A percentile compares a stretch with the other conserved stretches of the same genome.
phyloP scores from a whole-genome alignment of 2,329 filamentous ascomycete genomes.

The Peltaster fructicola region DNA sequence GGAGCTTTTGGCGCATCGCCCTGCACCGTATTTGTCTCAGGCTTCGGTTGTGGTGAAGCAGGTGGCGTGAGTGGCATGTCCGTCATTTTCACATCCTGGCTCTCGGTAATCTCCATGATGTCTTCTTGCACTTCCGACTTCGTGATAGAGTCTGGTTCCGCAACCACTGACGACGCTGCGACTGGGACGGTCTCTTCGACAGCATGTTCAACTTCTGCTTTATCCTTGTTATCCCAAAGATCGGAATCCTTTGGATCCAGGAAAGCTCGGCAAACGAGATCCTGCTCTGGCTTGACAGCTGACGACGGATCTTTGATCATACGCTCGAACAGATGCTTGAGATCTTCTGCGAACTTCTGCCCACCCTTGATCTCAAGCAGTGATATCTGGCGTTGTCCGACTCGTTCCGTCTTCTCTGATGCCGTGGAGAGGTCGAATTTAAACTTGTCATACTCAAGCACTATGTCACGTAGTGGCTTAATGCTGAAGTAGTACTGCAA shows the following conservation, averaged over 20 bases:
- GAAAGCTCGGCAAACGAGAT: conserved; percentile 20
- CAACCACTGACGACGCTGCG: too few species aligned
- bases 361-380: conserved; percentile 18
- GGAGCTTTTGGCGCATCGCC: conserved; percentile 26
- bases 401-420: conserved; percentile 46
- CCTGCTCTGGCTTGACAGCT: conserved; percentile 17
- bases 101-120: background rate
- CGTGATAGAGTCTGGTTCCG: too few species aligned
- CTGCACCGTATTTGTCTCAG: conserved; percentile 15
- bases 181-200: conserved; percentile 8
- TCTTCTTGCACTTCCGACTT: conserved; percentile 2
- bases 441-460: conserved; percentile 56
- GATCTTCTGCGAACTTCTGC: conserved; percentile 18
- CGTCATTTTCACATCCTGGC: conserved; percentile 10
- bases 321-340: conserved; percentile 18
- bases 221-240: conserved; percentile 8
- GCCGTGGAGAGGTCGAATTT: conserved; percentile 50
- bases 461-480: conserved; percentile 59
- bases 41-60: conserved; percentile 20
- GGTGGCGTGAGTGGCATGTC: conserved; percentile 14
- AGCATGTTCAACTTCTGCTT: conserved; percentile 4
- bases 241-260: conserved; percentile 13
- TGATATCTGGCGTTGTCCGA: conserved; percentile 52
- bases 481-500: conserved; percentile 91
- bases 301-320: conserved; percentile 18